Conservation (phyloP, 805 yeast species). For the Brettanomyces custersianus region DNA sequence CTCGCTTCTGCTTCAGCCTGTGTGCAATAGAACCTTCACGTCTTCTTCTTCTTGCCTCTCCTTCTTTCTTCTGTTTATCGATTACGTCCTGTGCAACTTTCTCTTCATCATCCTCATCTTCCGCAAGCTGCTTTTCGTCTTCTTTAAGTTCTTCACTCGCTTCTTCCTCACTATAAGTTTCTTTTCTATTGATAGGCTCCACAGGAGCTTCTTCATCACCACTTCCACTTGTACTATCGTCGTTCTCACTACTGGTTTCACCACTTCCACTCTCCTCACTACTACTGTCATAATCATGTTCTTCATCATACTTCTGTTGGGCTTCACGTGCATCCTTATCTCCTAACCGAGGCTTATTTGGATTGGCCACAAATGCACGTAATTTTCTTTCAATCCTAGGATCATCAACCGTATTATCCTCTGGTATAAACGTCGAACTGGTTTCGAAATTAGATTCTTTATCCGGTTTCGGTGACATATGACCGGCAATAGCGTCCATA, state of each 20-base stretch:
- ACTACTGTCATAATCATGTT: not conserved
- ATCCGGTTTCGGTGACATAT: slow-evolving; percentile 14
- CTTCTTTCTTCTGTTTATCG: slow-evolving; percentile 49
- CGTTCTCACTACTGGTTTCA: not conserved
- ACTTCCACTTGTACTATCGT: not conserved
- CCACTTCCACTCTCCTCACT: not conserved
- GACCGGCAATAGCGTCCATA: slow-evolving; percentile 15
- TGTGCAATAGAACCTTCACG: slow-evolving; percentile 5
- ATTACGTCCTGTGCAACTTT: slow-evolving; percentile 60
- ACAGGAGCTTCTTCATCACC: not conserved
- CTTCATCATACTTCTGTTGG: not conserved
- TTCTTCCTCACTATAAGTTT: not conserved
- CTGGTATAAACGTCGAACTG: slow-evolving; percentile 1
- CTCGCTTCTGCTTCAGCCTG: no score
- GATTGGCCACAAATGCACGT: slow-evolving; percentile 2
- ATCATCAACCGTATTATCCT: slow-evolving; percentile 1
- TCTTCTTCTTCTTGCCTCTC: slow-evolving; percentile 13
- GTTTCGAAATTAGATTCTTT: not conserved
- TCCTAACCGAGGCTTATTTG: not conserved
- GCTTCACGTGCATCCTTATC: slow-evolving; percentile 1
- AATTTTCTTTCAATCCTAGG: not conserved
- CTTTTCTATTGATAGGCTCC: not conserved
- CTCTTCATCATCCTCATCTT: slow-evolving; percentile 1
- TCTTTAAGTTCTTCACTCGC: not conserved
- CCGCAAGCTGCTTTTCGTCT: no score